These are phyloP conservation scores for Didymella arachidicola DNA, from an alignment of 2,329 filamentous ascomycete genomes.

Conservation along the genomic window DNA sequence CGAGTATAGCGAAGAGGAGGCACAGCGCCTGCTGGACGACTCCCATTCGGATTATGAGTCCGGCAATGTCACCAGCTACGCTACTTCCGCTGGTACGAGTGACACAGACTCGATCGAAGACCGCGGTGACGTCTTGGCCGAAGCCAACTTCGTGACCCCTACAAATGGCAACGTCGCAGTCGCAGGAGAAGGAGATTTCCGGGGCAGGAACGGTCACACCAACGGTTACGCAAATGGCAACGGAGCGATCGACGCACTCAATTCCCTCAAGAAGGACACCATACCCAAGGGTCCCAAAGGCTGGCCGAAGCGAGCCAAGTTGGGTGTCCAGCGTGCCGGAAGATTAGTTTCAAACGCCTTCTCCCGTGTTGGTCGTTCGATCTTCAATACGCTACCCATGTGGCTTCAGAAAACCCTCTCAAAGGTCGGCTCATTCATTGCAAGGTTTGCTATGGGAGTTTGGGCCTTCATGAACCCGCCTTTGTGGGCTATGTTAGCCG, in stretches of 20 bases:
- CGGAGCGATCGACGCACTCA: slow-evolving; percentile 55
- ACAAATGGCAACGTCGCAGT: slow-evolving; percentile 58
- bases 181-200: slow-evolving; percentile 50
- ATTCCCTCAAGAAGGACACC: slow-evolving; percentile 31
- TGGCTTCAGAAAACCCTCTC: slow-evolving; percentile 61
- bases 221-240: slow-evolving; percentile 54
- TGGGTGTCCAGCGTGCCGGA: slow-evolving; percentile 29
- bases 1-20: slow-evolving; percentile 62
- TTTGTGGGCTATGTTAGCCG: slow-evolving; percentile 93
- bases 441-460: slow-evolving; percentile 69
- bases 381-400: slow-evolving; percentile 61
- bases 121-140: slow-evolving; percentile 41
- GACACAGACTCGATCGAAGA: slow-evolving; percentile 42
- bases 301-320: slow-evolving; percentile 42
- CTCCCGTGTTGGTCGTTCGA: slow-evolving; percentile 42
- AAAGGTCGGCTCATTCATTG: slow-evolving; percentile 50
- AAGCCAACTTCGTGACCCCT: slow-evolving; percentile 52
- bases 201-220: slow-evolving; percentile 50
- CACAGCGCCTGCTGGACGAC: slow-evolving; percentile 50
- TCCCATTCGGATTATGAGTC: slow-evolving; percentile 58
- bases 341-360: slow-evolving; percentile 38
- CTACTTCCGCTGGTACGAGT: slow-evolving; percentile 42
- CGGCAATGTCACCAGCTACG: slow-evolving; percentile 55
- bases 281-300: slow-evolving; percentile 46
- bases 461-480: slow-evolving; percentile 99